phyloP scores from a whole-genome alignment of 352 stramenopile species.

The Blastocystis hominis region DNA sequence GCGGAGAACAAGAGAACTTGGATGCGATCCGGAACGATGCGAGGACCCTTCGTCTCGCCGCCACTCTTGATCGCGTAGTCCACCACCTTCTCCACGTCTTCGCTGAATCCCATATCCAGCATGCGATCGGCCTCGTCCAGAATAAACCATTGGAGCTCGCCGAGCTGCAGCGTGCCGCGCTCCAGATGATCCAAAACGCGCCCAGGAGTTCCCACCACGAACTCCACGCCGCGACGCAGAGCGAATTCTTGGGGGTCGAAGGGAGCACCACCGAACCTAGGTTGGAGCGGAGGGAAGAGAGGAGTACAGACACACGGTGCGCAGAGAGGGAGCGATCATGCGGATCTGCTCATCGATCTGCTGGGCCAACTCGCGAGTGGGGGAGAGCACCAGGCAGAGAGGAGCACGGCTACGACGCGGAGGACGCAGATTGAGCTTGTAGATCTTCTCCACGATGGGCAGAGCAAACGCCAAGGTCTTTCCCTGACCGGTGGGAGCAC shows the following conservation, averaged over 20 bases:
- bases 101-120: slow-evolving; percentile 87
- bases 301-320: neutral
- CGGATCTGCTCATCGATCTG: slow-evolving; percentile 78
- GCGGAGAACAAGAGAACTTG: slow-evolving; percentile 83
- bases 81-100: slow-evolving; percentile 85
- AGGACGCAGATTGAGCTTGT: slow-evolving; percentile 51
- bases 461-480: slow-evolving; percentile 97
- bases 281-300: neutral
- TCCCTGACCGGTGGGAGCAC: slow-evolving; percentile 87
- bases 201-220: slow-evolving; percentile 81
- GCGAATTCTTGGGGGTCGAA: slow-evolving; percentile 77
- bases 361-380: slow-evolving; percentile 89
- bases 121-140: slow-evolving; percentile 86
- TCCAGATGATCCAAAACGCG: slow-evolving; percentile 84
- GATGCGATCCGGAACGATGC: slow-evolving; percentile 61
- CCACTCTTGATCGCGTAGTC: slow-evolving; percentile 68
- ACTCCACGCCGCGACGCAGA: slow-evolving; percentile 77
- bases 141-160: slow-evolving; percentile 79
- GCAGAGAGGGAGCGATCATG: slow-evolving; percentile 19
- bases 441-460: slow-evolving; percentile 80
- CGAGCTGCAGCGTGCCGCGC: slow-evolving; percentile 74
- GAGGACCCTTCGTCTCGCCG: neutral
- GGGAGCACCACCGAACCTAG: slow-evolving; percentile 75
- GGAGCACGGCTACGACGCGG: slow-evolving; percentile 65
- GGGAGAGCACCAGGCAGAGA: slow-evolving; percentile 86